A percentile compares a stretch with the other conserved stretches of the same genome.
phyloP scores from a whole-genome alignment of 805 yeast species.

The Suhomyces xylopsoci region DNA sequence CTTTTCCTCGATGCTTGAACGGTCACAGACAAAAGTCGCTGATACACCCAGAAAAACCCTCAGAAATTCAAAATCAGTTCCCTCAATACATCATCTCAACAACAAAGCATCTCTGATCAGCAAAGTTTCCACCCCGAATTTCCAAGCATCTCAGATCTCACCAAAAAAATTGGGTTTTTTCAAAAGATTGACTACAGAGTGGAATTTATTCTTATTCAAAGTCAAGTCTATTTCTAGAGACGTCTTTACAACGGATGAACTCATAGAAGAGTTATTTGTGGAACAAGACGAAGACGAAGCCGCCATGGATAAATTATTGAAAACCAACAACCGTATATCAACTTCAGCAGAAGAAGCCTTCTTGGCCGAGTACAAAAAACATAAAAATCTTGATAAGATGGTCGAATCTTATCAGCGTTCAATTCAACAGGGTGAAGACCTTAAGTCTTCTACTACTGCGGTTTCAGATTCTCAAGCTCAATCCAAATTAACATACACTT shows the following conservation, averaged over 20 bases:
- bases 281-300: slow-evolving; percentile 32
- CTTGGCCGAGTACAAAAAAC: slow-evolving; percentile 29
- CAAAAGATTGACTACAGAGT: slow-evolving; percentile 38
- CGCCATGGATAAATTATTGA: slow-evolving; percentile 20
- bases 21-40: background rate
- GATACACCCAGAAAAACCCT: background rate
- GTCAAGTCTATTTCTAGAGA: slow-evolving; percentile 48
- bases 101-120: slow-evolving; percentile 1
- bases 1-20: background rate
- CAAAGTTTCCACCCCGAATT: background rate
- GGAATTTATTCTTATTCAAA: slow-evolving; percentile 28
- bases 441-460: slow-evolving; percentile 11
- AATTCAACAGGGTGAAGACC: slow-evolving; percentile 10
- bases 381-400: slow-evolving; percentile 32
- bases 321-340: slow-evolving; percentile 15
- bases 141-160: background rate
- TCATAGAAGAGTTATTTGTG: slow-evolving; percentile 49
- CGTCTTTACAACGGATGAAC: slow-evolving; percentile 47
- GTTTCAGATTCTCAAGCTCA: slow-evolving; percentile 7
- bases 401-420: slow-evolving; percentile 22
- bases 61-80: slow-evolving; percentile 6
- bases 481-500: slow-evolving; percentile 6
- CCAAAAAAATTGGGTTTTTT: slow-evolving; percentile 27
- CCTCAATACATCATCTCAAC: slow-evolving; percentile 1
- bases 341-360: slow-evolving; percentile 30